Evolutionary conservation across 2,329 filamentous ascomycete genomes (phyloP).

Genomic region (Venturia effusa): DNA sequence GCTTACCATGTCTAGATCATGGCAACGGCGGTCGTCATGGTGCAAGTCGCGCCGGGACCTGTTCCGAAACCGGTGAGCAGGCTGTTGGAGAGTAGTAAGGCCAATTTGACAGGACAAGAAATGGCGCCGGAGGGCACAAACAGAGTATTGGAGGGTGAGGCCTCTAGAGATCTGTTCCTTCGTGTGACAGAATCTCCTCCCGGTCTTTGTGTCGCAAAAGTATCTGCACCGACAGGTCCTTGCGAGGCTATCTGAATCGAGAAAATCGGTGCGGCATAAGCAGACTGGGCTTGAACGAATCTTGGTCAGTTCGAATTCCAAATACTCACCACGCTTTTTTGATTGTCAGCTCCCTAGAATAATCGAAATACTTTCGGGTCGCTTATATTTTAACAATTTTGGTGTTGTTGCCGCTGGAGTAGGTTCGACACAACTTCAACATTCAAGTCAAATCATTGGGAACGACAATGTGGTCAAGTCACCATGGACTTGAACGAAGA

Average conservation of each 20-base stretch:
- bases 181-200: not conserved
- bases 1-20: not conserved
- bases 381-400: too few relatives aligned
- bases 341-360: too few relatives aligned
- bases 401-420: too few relatives aligned
- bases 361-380: too few relatives aligned
- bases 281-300: too few relatives aligned
- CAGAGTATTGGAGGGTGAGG: not conserved
- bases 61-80: not conserved
- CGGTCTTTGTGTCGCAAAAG: not conserved
- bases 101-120: not conserved
- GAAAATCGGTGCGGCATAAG: too few relatives aligned
- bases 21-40: not conserved
- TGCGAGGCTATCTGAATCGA: not conserved
- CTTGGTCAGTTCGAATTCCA: not conserved
- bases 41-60: not conserved
- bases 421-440: too few relatives aligned
- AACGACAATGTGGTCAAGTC: not conserved
- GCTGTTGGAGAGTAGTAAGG: not conserved
- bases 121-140: not conserved
- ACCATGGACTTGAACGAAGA: too few relatives aligned
- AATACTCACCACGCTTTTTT: not conserved
- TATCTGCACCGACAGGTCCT: not conserved
- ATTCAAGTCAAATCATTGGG: too few relatives aligned
- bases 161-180: not conserved